phyloP scores from a whole-genome alignment of 805 yeast genomes.

The Brettanomyces custersianus region DNA sequence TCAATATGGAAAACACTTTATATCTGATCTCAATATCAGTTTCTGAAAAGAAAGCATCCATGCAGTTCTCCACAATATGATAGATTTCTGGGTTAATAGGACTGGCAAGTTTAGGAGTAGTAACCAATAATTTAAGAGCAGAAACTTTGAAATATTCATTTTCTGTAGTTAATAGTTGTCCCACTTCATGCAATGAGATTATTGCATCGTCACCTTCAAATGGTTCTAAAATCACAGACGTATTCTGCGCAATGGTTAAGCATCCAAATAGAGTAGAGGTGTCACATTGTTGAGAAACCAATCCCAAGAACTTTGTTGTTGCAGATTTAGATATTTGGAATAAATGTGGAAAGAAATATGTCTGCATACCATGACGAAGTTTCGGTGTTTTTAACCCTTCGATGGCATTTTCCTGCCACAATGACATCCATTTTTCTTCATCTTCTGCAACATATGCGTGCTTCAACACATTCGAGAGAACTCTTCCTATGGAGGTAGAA shows the following conservation, averaged over 20 bases:
- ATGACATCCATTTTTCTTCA: constrained; percentile 35
- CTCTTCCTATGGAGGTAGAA: constrained; percentile 60
- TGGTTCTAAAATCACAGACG: constrained; percentile 44
- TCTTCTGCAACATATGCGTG: constrained; percentile 20
- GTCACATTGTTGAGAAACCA: constrained; percentile 16
- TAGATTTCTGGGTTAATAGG: constrained; percentile 41
- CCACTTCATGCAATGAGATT: constrained; percentile 22
- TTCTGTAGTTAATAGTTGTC: constrained; percentile 36
- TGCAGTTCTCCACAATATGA: constrained; percentile 31
- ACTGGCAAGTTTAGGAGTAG: constrained; percentile 52
- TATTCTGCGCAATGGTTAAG: constrained; percentile 55
- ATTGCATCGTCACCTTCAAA: constrained; percentile 30
- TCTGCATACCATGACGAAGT: constrained; percentile 39
- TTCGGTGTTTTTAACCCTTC: constrained; percentile 24
- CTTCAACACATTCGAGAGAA: constrained; percentile 33
- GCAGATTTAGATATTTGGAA: constrained; percentile 43
- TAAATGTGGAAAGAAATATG: constrained; percentile 54
- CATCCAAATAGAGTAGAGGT: constrained; percentile 41
- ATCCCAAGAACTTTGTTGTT: constrained; percentile 21
- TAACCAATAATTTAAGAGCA: constrained; percentile 52
- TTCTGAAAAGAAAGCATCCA: constrained; percentile 52
- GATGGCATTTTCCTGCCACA: constrained; percentile 40
- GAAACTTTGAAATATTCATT: constrained; percentile 34
- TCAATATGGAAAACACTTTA: constrained; percentile 51
- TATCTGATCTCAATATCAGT: constrained; percentile 60